These are phyloP conservation scores for Sungouiella thailandica DNA, from an alignment of 805 yeast genomes.

Conservation along the genomic window DNA sequence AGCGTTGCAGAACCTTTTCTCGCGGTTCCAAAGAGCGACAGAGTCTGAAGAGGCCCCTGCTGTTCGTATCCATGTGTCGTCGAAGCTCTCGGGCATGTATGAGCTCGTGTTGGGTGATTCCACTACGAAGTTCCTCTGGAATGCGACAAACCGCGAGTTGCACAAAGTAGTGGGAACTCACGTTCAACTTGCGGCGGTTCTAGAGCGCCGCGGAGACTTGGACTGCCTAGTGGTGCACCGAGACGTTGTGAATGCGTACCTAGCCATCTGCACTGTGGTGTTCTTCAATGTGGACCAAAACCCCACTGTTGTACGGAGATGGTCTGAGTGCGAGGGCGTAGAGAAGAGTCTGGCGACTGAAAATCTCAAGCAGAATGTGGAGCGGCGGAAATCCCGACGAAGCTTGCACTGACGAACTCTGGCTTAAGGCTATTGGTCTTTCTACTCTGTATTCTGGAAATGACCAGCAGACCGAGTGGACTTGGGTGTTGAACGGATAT, in stretches of 20 bases:
- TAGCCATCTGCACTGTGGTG: conserved; percentile 8
- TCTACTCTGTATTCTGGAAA: too few species aligned
- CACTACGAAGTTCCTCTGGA: conserved; percentile 5
- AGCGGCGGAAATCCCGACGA: too few species aligned
- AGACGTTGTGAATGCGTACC: conserved; percentile 5
- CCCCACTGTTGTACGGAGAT: too few species aligned
- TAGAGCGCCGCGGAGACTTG: conserved; percentile 1
- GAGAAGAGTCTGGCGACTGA: neutral
- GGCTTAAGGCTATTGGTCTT: too few species aligned
- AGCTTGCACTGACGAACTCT: too few species aligned
- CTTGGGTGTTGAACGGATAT: too few species aligned
- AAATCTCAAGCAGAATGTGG: too few species aligned
- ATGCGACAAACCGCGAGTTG: conserved; percentile 5
- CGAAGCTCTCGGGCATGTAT: conserved; percentile 9
- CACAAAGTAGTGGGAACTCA: conserved; percentile 4
- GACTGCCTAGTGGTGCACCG: conserved; percentile 4
- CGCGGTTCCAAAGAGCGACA: neutral
- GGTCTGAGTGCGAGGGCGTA: too few species aligned
- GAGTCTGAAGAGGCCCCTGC: conserved; percentile 2
- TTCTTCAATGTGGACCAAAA: conserved; percentile 1
- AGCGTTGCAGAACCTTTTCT: conserved; percentile 1
- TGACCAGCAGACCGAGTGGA: too few species aligned
- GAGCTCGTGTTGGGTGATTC: conserved; percentile 9
- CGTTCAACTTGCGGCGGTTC: neutral
- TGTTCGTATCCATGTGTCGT: conserved; percentile 9